Percentiles rank a stretch among this genome's conserved stretches.
phyloP scores from a whole-genome alignment of 768 basidiomycete genomes.

The Hygrocybe punicea region DNA sequence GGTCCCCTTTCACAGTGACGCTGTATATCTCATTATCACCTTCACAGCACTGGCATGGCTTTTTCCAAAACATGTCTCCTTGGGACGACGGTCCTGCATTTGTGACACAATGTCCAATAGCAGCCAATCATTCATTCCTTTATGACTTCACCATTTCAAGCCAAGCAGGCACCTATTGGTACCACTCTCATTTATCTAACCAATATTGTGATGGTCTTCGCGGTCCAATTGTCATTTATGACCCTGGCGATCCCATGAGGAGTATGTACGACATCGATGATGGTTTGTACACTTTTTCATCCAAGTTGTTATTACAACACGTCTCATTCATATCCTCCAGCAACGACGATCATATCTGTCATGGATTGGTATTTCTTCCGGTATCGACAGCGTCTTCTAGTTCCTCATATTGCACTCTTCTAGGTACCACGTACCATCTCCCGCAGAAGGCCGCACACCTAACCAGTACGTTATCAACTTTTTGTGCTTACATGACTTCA shows the following conservation, averaged over 20 bases:
- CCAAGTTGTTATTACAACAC: neutral
- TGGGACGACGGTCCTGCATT: slow-evolving; percentile 33
- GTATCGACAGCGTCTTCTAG: neutral
- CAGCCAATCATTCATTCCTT: slow-evolving; percentile 35
- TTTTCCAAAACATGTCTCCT: slow-evolving; percentile 31
- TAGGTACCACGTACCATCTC: neutral
- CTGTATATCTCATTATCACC: neutral
- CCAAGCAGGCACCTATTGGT: slow-evolving; percentile 48
- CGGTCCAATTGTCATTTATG: slow-evolving; percentile 45
- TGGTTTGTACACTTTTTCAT: slow-evolving; percentile 25
- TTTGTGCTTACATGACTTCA: neutral
- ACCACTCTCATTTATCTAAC: slow-evolving; percentile 28
- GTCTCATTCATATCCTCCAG: slow-evolving; percentile 11
- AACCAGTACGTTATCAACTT: neutral
- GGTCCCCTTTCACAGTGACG: neutral
- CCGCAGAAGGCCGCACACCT: neutral
- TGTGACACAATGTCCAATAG: slow-evolving; percentile 42
- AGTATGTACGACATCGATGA: slow-evolving; percentile 46
- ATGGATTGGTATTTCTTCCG: slow-evolving; percentile 41
- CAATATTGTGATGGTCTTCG: slow-evolving; percentile 40
- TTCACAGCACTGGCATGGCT: slow-evolving; percentile 34
- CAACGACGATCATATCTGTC: slow-evolving; percentile 42
- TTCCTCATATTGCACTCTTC: neutral
- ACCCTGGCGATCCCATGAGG: slow-evolving; percentile 42
- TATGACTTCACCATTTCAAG: slow-evolving; percentile 39